Percentiles rank a stretch among this genome's conserved stretches.
Conservation (phyloP, 345 rosid genomes). For the Gossypium ekmanianum region DNA sequence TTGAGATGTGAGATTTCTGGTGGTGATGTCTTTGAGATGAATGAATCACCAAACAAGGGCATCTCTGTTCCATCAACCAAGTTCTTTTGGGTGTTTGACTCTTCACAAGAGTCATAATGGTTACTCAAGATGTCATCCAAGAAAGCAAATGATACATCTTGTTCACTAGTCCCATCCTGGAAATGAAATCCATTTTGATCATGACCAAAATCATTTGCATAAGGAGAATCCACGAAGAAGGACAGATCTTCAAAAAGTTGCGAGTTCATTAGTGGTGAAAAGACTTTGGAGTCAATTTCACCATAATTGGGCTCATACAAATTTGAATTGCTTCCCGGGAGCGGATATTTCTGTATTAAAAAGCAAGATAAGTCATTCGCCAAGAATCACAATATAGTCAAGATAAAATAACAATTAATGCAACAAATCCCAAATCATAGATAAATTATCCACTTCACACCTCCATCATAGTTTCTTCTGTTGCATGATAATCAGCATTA, state of each 20-base stretch:
- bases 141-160: constrained; percentile 45
- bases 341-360: constrained; percentile 37
- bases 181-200: constrained; percentile 36
- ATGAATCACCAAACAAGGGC: constrained; percentile 23
- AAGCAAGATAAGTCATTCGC: constrained; percentile 2
- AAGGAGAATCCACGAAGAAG: constrained; percentile 47
- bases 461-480: constrained; percentile 37
- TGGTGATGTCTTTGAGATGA: constrained; percentile 10
- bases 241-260: constrained; percentile 34
- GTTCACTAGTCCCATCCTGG: constrained; percentile 56
- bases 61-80: constrained; percentile 25
- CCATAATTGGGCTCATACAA: constrained; percentile 25
- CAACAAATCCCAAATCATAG: not conserved
- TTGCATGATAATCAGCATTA: constrained; percentile 44
- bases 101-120: constrained; percentile 44
- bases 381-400: constrained; percentile 8
- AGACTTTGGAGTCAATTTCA: constrained; percentile 39
- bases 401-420: not conserved
- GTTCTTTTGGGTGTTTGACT: constrained; percentile 34
- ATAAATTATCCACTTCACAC: constrained; percentile 26
- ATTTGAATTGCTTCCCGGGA: constrained; percentile 21
- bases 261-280: constrained; percentile 45
- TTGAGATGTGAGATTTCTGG: constrained; percentile 26
- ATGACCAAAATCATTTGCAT: constrained; percentile 68
- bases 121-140: constrained; percentile 49